Evolutionary conservation across 352 stramenopile genomes (phyloP), one percentile per base, ranked within the genome.

Genomic region (Halophytophthora polymorphica): DNA sequence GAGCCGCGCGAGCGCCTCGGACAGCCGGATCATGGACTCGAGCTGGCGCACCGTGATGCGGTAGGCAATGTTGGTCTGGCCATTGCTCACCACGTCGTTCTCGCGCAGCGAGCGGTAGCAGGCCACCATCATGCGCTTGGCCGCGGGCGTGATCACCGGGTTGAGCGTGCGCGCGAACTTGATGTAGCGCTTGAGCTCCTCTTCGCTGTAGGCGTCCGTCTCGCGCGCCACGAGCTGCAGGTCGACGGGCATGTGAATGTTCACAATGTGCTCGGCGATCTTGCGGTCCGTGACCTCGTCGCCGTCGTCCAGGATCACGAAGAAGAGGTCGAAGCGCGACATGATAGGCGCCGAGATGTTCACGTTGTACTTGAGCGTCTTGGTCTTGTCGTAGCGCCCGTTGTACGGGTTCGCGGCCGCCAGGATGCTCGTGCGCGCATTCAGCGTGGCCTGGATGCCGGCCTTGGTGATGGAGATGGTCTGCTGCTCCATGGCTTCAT

Each of bases 401-500:
- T 97, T 95, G 40, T 98, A 91, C 5, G 97, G 97, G 75, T 99
- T 99, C 2, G 97, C 97, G 0, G 97, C 97, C 11, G 97, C 97
- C n/a, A 99, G 73, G 46, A 99, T 98, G n/a, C 96, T 98, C 28
- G 96, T 97, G 4, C 97, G 83, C n/a, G 97, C 96, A 73, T 99
- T 99, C 14, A 99, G 73, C 18, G 96, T 99, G 5, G 97, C 97
- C 15, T 98, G 96, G 61, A 99, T 99, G 14, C 97, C 97, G 5
- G 97, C 98, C 67, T 99, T 99, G 21, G 97, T 98, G 52, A 99
- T 98, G 3, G 76, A 88, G 31, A 99, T 97, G 13, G 97, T 99
- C 73, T 99, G 97, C 68, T 99, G 97, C 75, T 99, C 98, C 97
- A 99, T 99, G 6, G 98, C 97, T 62, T 98, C 95, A 80, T 99